These are phyloP conservation scores for Cymbidium sinense DNA, from an alignment of 106 monocot genomes.

Conservation along the genomic window DNA sequence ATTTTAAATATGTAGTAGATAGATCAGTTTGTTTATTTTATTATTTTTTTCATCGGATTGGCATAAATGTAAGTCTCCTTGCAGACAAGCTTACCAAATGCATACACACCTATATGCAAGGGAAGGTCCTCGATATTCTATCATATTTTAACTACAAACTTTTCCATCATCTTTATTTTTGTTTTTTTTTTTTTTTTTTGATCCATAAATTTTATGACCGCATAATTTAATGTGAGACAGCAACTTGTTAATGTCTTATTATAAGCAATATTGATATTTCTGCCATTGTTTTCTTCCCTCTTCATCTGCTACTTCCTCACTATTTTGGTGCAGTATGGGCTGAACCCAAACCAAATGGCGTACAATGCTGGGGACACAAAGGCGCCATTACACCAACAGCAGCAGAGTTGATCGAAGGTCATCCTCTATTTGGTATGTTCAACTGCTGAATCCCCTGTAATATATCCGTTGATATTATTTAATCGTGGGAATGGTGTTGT, in stretches of 20 bases:
- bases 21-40: not conserved
- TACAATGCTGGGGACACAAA: not conserved
- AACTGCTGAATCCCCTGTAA: not conserved
- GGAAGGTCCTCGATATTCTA: not conserved
- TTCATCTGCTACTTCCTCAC: not conserved
- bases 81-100: not conserved
- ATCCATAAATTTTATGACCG: too few relatives aligned
- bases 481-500: not conserved
- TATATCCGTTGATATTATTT: not conserved
- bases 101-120: not conserved
- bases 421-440: not conserved
- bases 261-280: too few relatives aligned
- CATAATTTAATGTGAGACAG: too few relatives aligned
- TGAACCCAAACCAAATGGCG: not conserved
- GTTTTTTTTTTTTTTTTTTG: too few relatives aligned
- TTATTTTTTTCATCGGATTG: not conserved
- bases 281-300: not conserved
- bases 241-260: too few relatives aligned
- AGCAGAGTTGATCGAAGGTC: not conserved
- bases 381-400: not conserved
- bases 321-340: conserved; percentile 2
- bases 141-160: not conserved
- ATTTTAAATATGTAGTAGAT: not conserved
- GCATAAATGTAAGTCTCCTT: not conserved
- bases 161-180: not conserved